Evolutionary conservation across 345 rosid species (phyloP), one percentile per base, ranked within the genome.

Genomic region (Eutrema yunnanense): DNA sequence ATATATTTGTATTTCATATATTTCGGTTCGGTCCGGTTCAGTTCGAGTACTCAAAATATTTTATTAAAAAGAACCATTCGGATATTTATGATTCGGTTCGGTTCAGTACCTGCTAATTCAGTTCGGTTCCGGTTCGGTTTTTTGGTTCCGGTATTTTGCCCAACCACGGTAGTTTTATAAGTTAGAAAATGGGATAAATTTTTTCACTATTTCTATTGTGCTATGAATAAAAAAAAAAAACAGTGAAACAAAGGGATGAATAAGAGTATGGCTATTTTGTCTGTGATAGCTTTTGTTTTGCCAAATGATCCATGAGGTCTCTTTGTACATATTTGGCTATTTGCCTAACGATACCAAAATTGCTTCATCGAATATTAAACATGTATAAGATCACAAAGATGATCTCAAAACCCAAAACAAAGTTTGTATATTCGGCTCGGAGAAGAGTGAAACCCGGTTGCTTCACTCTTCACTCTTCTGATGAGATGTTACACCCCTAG

Each of bases 281-380:
- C 40, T 52, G 40, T 44, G 53, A 62, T 62, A 42, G 69, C 75
- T 51, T 51, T 51, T 37, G 36, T 67, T 67, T 62, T 52, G 37
- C 55, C 26, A 37, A 73, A 64, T 64, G 26, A 19, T 57, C 72
- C 36, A 57, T 73, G 78, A 33, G 60, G 29, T 69, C 70, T 62
- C 62, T 75, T 37, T 75, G 70, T 75, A 68, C 69, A 75, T 14
- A 74, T 22, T 22, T 22, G 26, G 26, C 26, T 32, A 32, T 74
- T 11, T 12, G 62, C 73, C 57, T 46, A 44, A 53, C 51, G 26
- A 44, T 47, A 37, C 69, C 70, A 75, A 75, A 75, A 69, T 75
- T 44, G 65, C 70, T 62, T 47, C 59, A 69, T 37, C 48, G 26
- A 62, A 46, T 62, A 62, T 14, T 4, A 54, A 75, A 46, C 70